Percentiles rank a stretch among this genome's conserved stretches.
Evolutionary conservation across 257 asterid species (phyloP).

Genomic region (Scutellaria barbata): DNA sequence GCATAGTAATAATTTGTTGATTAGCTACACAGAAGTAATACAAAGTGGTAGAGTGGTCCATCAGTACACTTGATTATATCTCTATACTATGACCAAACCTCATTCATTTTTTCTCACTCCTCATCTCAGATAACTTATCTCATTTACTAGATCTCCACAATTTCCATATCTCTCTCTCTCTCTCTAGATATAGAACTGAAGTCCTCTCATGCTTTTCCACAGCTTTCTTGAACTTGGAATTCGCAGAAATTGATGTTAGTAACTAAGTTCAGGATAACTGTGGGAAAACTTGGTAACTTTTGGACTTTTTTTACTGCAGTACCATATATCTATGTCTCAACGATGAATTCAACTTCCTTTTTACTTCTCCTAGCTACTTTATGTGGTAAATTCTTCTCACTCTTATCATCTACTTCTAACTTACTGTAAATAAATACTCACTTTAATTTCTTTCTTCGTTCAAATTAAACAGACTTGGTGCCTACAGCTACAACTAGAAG

Average conservation of each 20-base stretch:
- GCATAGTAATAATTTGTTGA: neutral
- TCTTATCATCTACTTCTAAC: too few species aligned
- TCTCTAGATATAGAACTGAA: neutral
- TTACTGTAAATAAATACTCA: too few species aligned
- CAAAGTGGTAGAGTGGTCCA: slow-evolving; percentile 58
- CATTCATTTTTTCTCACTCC: slow-evolving; percentile 21
- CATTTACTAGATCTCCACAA: neutral
- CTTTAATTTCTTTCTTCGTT: too few species aligned
- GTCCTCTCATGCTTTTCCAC: slow-evolving; percentile 78
- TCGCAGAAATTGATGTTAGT: neutral
- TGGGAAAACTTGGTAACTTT: slow-evolving; percentile 65
- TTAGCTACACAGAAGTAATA: slow-evolving; percentile 36
- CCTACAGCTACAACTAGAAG: too few species aligned
- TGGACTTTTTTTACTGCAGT: slow-evolving; percentile 41
- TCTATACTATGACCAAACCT: neutral
- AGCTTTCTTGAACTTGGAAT: slow-evolving; percentile 85
- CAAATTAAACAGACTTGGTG: too few species aligned
- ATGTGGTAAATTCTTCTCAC: neutral
- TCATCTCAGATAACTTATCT: neutral
- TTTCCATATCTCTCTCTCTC: neutral
- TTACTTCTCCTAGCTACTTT: neutral
- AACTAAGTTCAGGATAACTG: slow-evolving; percentile 60
- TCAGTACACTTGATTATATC: slow-evolving; percentile 29
- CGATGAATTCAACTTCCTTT: too few species aligned
- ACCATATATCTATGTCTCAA: neutral